Conservation (phyloP, 768 basidiomycete species). For the Grammothele lineata region DNA sequence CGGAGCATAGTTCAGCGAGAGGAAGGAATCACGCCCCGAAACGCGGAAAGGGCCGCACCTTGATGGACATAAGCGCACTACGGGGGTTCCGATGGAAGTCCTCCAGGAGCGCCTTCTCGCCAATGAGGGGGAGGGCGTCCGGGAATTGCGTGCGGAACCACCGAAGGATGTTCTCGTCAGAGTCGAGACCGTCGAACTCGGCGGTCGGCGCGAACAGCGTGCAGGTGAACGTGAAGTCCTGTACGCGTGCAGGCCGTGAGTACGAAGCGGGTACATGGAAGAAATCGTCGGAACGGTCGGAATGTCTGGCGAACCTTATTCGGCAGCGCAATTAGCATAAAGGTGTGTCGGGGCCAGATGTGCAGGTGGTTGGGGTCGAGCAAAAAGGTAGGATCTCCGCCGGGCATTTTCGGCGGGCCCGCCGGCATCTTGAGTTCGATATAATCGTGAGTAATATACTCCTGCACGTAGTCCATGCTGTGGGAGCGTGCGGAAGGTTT, state of each 20-base stretch:
- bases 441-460: slow-evolving; percentile 95
- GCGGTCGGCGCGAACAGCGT: slow-evolving; percentile 88
- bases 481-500: slow-evolving; percentile 12
- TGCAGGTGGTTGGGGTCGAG: slow-evolving; percentile 96
- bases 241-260: slow-evolving; percentile 20
- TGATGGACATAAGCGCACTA: slow-evolving; percentile 87
- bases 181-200: slow-evolving; percentile 67
- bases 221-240: slow-evolving; percentile 98
- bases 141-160: slow-evolving; percentile 88
- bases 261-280: slow-evolving; percentile 4
- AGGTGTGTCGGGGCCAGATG: slow-evolving; percentile 98
- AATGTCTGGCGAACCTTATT: slow-evolving; percentile 72
- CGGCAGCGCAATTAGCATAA: slow-evolving; percentile 98
- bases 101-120: slow-evolving; percentile 67
- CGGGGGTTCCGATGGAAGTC: slow-evolving; percentile 85
- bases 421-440: slow-evolving; percentile 95
- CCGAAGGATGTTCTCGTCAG: slow-evolving; percentile 48
- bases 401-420: slow-evolving; percentile 43
- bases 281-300: slow-evolving; percentile 23
- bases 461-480: slow-evolving; percentile 94
- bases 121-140: slow-evolving; percentile 83
- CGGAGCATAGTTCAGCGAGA: no score
- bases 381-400: slow-evolving; percentile 65
- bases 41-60: slow-evolving; percentile 50
- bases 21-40: not conserved